Conservation (phyloP, 331 rosid species). For the Erythrophleum ivorense region DNA sequence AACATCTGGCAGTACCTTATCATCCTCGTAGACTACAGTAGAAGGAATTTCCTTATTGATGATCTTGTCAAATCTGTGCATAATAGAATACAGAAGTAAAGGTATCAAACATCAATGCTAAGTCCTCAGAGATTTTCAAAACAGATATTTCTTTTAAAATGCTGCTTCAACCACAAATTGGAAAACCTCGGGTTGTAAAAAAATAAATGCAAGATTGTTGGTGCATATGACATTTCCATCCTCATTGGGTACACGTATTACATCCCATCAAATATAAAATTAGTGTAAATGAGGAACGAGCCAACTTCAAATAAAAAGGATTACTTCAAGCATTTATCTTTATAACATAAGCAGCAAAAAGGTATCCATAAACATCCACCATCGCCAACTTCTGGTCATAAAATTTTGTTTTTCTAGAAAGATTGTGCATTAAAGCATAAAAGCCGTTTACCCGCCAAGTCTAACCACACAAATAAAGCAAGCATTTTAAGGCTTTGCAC, state of each 20-base stretch:
- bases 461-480: conserved; percentile 1
- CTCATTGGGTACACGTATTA: conserved; percentile 20
- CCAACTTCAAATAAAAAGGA: conserved; percentile 1
- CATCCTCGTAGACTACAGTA: conserved; percentile 85
- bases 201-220: neutral
- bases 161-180: neutral
- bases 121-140: neutral
- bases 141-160: neutral
- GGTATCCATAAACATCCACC: conserved; percentile 4
- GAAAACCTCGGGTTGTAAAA: neutral
- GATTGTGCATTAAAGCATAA: neutral
- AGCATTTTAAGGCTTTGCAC: conserved; percentile 20
- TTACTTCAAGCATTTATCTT: conserved; percentile 27
- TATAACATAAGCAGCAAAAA: conserved; percentile 21
- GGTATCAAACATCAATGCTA: conserved; percentile 6
- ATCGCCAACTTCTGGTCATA: neutral
- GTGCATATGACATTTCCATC: conserved; percentile 7
- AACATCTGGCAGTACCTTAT: conserved; percentile 60
- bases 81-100: conserved; percentile 14
- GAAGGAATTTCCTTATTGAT: conserved; percentile 91
- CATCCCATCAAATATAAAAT: conserved; percentile 15
- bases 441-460: conserved; percentile 22
- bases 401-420: neutral
- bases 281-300: conserved; percentile 1
- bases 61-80: conserved; percentile 90